Percentiles rank a stretch among this genome's conserved stretches.
Conservation (phyloP, 106 monocot genomes). For the Acorus gramineus region DNA sequence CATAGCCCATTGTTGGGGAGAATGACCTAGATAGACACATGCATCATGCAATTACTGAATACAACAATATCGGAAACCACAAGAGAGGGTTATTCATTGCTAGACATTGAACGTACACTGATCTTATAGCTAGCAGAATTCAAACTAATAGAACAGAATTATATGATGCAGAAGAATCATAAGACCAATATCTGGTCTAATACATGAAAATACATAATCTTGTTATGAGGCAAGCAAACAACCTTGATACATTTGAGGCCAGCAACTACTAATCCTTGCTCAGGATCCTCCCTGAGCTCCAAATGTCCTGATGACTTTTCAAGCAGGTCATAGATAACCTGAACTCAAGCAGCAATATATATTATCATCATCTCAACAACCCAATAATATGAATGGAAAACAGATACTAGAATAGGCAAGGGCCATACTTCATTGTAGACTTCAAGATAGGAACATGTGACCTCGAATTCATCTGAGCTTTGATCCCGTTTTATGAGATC, state of each 20-base stretch:
- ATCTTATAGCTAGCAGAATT: too few relatives aligned
- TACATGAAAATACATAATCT: neutral
- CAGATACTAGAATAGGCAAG: neutral
- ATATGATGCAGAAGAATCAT: too few relatives aligned
- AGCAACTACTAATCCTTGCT: constrained; percentile 80
- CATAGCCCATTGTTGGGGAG: neutral
- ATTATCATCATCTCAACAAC: neutral
- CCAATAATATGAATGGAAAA: neutral
- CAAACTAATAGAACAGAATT: too few relatives aligned
- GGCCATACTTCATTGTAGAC: constrained; percentile 86
- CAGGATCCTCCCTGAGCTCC: constrained; percentile 97
- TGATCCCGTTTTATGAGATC: constrained; percentile 77
- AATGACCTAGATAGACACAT: too few relatives aligned
- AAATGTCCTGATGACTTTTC: constrained; percentile 92
- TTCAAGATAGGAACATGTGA: constrained; percentile 95
- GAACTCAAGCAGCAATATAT: constrained; percentile 8
- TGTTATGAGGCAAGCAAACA: neutral
- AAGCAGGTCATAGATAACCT: constrained; percentile 99
- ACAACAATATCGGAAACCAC: too few relatives aligned
- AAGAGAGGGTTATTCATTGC: too few relatives aligned
- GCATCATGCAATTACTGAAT: too few relatives aligned
- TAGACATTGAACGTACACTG: too few relatives aligned
- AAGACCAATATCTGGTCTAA: too few relatives aligned
- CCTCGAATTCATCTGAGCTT: constrained; percentile 81
- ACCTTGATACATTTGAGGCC: constrained; percentile 96